Base-by-base conservation (phyloP, 345 rosid genomes). In the Erucastrum elatum region DNA sequence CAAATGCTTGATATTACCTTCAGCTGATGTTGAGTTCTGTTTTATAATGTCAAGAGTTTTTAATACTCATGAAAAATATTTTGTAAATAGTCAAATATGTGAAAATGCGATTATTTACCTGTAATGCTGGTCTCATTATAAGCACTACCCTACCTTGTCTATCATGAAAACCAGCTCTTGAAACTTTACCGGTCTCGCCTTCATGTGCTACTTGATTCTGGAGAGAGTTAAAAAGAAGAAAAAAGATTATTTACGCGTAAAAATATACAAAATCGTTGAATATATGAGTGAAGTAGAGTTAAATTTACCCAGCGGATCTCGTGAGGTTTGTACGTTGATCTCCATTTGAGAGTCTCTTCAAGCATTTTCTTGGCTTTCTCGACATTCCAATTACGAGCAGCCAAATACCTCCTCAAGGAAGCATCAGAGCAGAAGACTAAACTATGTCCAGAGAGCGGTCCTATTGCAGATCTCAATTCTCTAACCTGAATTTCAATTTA, bases 121-220 rank as follows among this genome's bases (percentile, higher is more conserved):
- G 97, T 83, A 81, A 81, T 56, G 91, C 97, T 2, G 99, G 99
- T 82, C 99, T 91, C 88, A 95, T 77, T 70, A 95, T 95, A 74
- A 95, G 96, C 51, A 95, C 99, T 1, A 88, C 81, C 76, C 99
- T 85, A 41, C 98, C 99, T 37, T 73, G 74, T 33, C 85, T 81
- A 77, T 95, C 99, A 44, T 79, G 90, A 84, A 95, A 95, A 66
- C 75, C 68, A 35, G 98, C 99, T 84, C 94, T 87, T 37, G 90
- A 93, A 15, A 75, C 83, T 80, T 95, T 95, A 5, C 99, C 99
- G 8, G 98, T 93, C 85, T 89, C 98, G 39, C 98, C 97, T 86
- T 95, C 99, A 76, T 84, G 84, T 3, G 94, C 97, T 59, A 95
- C 92, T 84, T 93, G 89, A 82, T 79, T 79, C 98, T 95, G 69